Conservation (phyloP, 768 basidiomycete species). For the Tylopilus intermedius region DNA sequence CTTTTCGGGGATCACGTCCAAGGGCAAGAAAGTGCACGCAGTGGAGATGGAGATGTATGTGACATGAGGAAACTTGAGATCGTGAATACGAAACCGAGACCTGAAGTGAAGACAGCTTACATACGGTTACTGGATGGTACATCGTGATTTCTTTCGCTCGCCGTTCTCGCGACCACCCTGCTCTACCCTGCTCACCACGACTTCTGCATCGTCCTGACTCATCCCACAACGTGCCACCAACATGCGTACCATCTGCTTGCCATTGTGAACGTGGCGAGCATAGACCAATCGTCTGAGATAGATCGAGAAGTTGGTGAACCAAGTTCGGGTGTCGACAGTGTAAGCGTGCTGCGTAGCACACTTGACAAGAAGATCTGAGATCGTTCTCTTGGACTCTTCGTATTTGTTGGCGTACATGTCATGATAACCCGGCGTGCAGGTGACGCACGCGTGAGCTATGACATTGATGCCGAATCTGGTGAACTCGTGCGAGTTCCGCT, state of each 20-base stretch:
- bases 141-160: slow-evolving; percentile 5
- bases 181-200: slow-evolving; percentile 16
- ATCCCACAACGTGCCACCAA: slow-evolving; percentile 24
- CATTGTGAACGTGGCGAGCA: slow-evolving; percentile 16
- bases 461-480: slow-evolving; percentile 18
- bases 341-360: slow-evolving; percentile 20
- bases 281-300: slow-evolving; percentile 24
- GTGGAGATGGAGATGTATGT: not conserved
- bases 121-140: slow-evolving; percentile 17
- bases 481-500: slow-evolving; percentile 25
- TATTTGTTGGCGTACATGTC: slow-evolving; percentile 34
- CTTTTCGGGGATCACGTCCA: not conserved
- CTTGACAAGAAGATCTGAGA: slow-evolving; percentile 22
- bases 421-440: slow-evolving; percentile 28
- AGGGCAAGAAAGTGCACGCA: not conserved
- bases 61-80: not conserved
- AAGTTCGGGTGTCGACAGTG: slow-evolving; percentile 19
- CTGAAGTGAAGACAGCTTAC: slow-evolving; percentile 6
- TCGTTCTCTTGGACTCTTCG: slow-evolving; percentile 29
- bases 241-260: slow-evolving; percentile 25
- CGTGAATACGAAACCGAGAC: slow-evolving; percentile 1
- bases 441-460: slow-evolving; percentile 29
- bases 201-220: slow-evolving; percentile 19
- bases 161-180: not conserved
- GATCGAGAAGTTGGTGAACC: slow-evolving; percentile 21